A percentile compares a stretch with the other conserved stretches of the same genome.
Conservation (phyloP, 2,329 filamentous ascomycete genomes). For the Zarea fungicola region DNA sequence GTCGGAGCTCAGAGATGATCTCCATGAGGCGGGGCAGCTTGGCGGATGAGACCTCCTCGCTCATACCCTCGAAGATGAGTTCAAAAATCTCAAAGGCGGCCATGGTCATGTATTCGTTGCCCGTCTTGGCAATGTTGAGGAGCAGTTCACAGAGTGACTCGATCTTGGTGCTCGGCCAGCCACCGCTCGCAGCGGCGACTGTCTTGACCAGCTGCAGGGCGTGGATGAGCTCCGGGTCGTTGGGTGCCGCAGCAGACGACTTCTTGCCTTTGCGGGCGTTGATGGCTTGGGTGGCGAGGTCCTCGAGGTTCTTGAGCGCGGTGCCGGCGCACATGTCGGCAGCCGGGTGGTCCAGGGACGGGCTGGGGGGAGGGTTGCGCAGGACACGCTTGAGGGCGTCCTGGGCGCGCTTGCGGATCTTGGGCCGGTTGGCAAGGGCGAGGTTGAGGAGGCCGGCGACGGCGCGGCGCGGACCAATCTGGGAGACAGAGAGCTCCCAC, state of each 20-base stretch:
- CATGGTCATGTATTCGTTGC: conserved; percentile 95
- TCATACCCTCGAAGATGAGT: conserved; percentile 90
- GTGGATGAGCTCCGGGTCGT: conserved; percentile 85
- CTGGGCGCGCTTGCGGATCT: conserved; percentile 89
- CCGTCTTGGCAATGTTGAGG: conserved; percentile 81
- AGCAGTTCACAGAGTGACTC: conserved; percentile 86
- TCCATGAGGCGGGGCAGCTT: conserved; percentile 88
- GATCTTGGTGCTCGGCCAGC: conserved; percentile 96
- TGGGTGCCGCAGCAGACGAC: conserved; percentile 49
- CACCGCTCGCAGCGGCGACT: conserved; percentile 77
- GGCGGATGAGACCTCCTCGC: conserved; percentile 76
- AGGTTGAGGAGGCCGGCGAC: conserved; percentile 81
- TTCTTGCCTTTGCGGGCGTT: conserved; percentile 59
- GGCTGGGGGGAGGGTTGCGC: conserved; percentile 80
- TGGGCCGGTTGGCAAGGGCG: conserved; percentile 80
- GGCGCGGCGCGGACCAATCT: conserved; percentile 81
- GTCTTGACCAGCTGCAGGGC: conserved; percentile 89
- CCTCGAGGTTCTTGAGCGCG: conserved; percentile 72
- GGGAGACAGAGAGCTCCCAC: conserved; percentile 80
- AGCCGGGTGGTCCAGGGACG: conserved; percentile 87
- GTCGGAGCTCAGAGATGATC: conserved; percentile 86
- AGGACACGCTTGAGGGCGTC: conserved; percentile 82
- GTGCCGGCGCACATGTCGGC: conserved; percentile 95
- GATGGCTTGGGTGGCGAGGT: conserved; percentile 60
- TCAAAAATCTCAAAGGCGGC: conserved; percentile 96